Evolutionary conservation across 352 stramenopile species (phyloP), one percentile per base, ranked within the genome.

Genomic region (Phytophthora kernoviae): DNA sequence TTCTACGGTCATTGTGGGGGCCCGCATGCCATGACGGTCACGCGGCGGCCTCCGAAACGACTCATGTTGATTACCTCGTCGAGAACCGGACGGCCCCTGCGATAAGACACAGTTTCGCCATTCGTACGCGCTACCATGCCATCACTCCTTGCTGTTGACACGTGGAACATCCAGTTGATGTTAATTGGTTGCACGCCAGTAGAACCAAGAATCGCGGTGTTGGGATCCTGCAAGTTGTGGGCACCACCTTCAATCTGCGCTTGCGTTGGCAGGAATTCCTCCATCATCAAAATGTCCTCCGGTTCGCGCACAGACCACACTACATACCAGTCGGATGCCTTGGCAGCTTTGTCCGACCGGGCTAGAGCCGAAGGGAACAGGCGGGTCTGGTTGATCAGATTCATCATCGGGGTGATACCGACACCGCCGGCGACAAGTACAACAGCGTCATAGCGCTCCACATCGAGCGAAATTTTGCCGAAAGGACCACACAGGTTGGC

Each of bases 391-490:
- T 94, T 93, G 50, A 93, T 65, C 5, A 90, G 36, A 36, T 70
- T 92, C 49, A 93, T 71, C 56, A 94, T 78, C 5, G 85, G 85
- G 2, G 83, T 94, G 49, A 94, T 84, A 46, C 85, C 85, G 10
- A 94, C 79, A 50, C 85, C 85, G 10, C 85, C 83, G 15, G 73
- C 81, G 32, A 93, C 60, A 18, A 94, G 52, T 30, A 94, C 60
- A n/a, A 93, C 66, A 0, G 77, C 66, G 18, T 92, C 81, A 49
- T 92, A 94, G 22, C 64, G 56, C 6, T 89, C 72, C 5, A 91
- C 60, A 26, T 92, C 72, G 3, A 93, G 53, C 12, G 75, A 77
- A 52, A 87, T 62, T 32, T 81, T 84, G n/a, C 85, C 85, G 27
- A 85, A 91, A 8, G 85, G 85, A 22, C 85, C 85, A 37, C 80